These are phyloP conservation scores for Cardamine chenopodiifolia DNA, from an alignment of 345 rosid species.

Conservation along the genomic window DNA sequence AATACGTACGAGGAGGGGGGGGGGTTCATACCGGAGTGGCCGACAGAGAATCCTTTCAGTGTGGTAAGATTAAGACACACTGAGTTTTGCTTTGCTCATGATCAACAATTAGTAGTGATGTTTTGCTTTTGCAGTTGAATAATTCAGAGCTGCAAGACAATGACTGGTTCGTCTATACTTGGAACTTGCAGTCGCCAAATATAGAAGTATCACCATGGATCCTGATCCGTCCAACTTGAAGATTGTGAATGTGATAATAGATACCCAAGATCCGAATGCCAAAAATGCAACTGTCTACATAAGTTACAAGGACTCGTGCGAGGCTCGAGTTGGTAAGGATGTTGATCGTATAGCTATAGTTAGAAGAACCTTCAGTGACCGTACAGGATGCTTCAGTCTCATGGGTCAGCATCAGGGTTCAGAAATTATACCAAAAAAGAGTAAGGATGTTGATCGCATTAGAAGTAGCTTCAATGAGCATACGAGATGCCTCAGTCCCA, in stretches of 20 bases:
- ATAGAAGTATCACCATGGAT: neutral
- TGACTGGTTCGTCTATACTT: neutral
- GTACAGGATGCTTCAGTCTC: neutral
- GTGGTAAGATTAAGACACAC: neutral
- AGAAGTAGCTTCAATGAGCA: neutral
- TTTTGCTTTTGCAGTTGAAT: neutral
- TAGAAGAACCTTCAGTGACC: neutral
- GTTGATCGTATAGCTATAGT: neutral
- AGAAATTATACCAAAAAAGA: neutral
- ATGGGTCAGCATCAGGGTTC: neutral
- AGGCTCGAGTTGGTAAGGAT: neutral
- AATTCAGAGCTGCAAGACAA: neutral
- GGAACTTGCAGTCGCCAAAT: neutral
- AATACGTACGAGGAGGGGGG: no score
- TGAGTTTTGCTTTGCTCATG: neutral
- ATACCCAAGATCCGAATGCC: conserved; percentile 1
- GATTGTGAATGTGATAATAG: neutral
- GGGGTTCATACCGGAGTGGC: neutral
- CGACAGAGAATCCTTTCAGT: neutral
- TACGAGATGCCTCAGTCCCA: neutral
- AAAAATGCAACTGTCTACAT: neutral
- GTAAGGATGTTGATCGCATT: neutral
- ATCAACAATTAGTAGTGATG: neutral
- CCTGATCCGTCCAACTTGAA: neutral
- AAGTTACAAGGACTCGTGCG: neutral